phyloP scores from a whole-genome alignment of 306 rosid genomes.

The Malus asiatica region DNA sequence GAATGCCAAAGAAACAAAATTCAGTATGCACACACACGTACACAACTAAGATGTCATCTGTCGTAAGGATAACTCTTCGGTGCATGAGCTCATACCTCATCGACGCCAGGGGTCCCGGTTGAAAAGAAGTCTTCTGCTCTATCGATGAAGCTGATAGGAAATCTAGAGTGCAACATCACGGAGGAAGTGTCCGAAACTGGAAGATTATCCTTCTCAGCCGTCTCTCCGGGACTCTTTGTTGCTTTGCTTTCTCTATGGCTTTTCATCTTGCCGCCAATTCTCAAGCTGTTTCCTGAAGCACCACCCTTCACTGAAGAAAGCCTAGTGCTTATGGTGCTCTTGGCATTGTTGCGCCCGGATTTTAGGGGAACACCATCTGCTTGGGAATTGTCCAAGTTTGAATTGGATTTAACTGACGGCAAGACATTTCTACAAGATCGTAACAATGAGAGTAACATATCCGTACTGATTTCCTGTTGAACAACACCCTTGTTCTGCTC shows the following conservation, averaged over 20 bases:
- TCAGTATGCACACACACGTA: not conserved
- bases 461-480: slow-evolving; percentile 86
- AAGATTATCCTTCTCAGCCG: slow-evolving; percentile 40
- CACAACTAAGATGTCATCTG: not conserved
- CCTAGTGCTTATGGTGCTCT: slow-evolving; percentile 39
- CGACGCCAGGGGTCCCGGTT: slow-evolving; percentile 28
- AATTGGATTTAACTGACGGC: slow-evolving; percentile 31
- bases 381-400: slow-evolving; percentile 36
- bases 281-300: slow-evolving; percentile 46
- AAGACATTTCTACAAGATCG: slow-evolving; percentile 59
- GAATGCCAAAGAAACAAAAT: not conserved
- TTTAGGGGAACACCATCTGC: slow-evolving; percentile 39
- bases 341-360: slow-evolving; percentile 30
- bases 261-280: slow-evolving; percentile 52
- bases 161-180: slow-evolving; percentile 64
- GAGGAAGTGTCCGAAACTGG: slow-evolving; percentile 43
- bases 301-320: slow-evolving; percentile 39
- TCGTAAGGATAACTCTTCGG: not conserved
- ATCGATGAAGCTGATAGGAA: slow-evolving; percentile 64
- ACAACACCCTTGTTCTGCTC: slow-evolving; percentile 88
- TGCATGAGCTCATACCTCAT: slow-evolving; percentile 19
- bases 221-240: slow-evolving; percentile 53
- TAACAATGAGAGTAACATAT: slow-evolving; percentile 83
- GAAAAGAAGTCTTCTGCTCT: slow-evolving; percentile 81
- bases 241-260: slow-evolving; percentile 55